Evolutionary conservation across 2,329 filamentous ascomycete genomes (phyloP), one percentile per base, ranked within the genome.

Genomic region (Whalleya microplaca): DNA sequence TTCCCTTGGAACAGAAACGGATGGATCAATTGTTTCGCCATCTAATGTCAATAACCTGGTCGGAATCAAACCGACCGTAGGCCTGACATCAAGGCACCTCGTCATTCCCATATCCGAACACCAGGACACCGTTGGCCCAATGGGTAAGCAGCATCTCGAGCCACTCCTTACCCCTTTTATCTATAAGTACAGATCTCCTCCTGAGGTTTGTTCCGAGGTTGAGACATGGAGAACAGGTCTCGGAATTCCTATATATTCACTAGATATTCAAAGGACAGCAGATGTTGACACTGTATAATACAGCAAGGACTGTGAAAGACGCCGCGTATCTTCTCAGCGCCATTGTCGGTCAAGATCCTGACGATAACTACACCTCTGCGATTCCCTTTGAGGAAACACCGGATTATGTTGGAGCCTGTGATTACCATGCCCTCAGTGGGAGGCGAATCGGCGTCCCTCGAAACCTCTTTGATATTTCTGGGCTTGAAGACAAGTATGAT

Each of bases 31-130:
- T 47, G 63, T 89, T 1, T 78, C 75, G 3, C 87, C 87, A 0
- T 67, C 75, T 1, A 60, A 70, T 21, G 53, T 63, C 1, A 87
- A 83, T 70, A 86, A 87, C 51, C 60, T 89, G 1, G 86, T 89
- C 0, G 87, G 85, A 1, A 85, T 91, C 68, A 88, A 87, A 67
- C 85, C 87, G 1, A 87, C 85, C 0, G 83, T 89, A 1, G 87
- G 87, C 0, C 74, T 90, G 2, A 88, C 83, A 0, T 86, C 84
- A 1, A 75, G 84, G 14, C 73, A 81, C 56, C 75, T 88, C 3
- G 87, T 90, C 1, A 82, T 91, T 10, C 88, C 89, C 0, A 84
- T 91, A 3, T 83, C 80, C 2, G 71, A 80, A 29, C 81, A 85
- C 63, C 85, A 88, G 64, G 89, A 92, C 64, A 87, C 83, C 0